Conservation (phyloP, 2,329 filamentous ascomycete species). For the Diplocarpon rosae region DNA sequence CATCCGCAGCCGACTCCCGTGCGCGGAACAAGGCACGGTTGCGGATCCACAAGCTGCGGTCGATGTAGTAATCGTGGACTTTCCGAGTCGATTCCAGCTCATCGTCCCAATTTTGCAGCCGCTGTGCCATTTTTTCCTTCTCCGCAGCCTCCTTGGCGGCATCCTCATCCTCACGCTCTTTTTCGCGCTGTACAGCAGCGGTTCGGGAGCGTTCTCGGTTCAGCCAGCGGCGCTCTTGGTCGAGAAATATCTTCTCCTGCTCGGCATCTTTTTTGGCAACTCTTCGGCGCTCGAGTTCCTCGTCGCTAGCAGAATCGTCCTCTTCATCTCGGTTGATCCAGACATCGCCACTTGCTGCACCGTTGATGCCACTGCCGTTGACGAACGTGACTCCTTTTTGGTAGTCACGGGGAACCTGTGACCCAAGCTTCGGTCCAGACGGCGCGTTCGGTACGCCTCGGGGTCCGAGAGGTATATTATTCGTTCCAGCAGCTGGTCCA, state of each 20-base stretch:
- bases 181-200: constrained; percentile 76
- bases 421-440: constrained; percentile 53
- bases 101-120: constrained; percentile 77
- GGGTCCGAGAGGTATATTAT: constrained; percentile 68
- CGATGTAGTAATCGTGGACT: constrained; percentile 72
- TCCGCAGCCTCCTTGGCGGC: constrained; percentile 51
- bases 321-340: constrained; percentile 64
- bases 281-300: constrained; percentile 67
- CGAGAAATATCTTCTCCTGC: constrained; percentile 67
- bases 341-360: constrained; percentile 33
- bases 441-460: constrained; percentile 65
- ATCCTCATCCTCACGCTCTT: constrained; percentile 68
- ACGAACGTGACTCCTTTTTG: constrained; percentile 74
- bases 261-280: constrained; percentile 63
- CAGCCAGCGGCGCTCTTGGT: constrained; percentile 82
- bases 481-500: constrained; percentile 52
- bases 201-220: constrained; percentile 78
- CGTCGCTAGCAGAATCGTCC: constrained; percentile 77
- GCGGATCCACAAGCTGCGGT: constrained; percentile 74
- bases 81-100: constrained; percentile 66
- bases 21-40: constrained; percentile 65
- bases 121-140: constrained; percentile 57
- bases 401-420: constrained; percentile 57
- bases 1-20: constrained; percentile 67
- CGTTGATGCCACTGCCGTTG: constrained; percentile 62